Evolutionary conservation across 2,329 filamentous ascomycete genomes (phyloP).

Genomic region (Clarireedia paspali): DNA sequence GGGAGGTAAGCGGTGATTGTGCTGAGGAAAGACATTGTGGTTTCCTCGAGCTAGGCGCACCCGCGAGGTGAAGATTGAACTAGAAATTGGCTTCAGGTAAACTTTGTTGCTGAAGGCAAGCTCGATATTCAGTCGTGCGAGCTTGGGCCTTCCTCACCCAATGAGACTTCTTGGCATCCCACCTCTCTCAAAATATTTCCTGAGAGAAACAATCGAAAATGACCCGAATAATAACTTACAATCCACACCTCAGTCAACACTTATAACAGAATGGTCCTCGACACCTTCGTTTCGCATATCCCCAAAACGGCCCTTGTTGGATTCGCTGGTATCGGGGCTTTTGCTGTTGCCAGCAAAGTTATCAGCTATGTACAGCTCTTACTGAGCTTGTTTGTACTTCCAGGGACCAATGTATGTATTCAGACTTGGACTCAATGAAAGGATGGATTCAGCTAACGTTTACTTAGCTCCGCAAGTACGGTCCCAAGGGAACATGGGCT

Average conservation of each 20-base stretch:
- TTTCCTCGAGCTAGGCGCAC: too few species aligned
- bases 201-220: background rate
- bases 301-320: conserved; percentile 15
- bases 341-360: conserved; percentile 49
- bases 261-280: conserved; percentile 13
- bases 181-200: background rate
- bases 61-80: too few species aligned
- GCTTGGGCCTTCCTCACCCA: background rate
- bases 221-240: background rate
- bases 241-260: background rate
- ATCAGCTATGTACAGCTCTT: conserved; percentile 54
- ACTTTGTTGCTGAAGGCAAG: background rate
- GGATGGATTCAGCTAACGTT: background rate
- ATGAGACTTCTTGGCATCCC: background rate
- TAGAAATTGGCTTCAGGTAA: background rate
- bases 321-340: conserved; percentile 46
- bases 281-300: conserved; percentile 14
- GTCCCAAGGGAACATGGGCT: conserved; percentile 86
- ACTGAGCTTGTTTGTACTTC: conserved; percentile 60
- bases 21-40: conserved; percentile 13
- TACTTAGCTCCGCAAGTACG: conserved; percentile 77
- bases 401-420: conserved; percentile 47
- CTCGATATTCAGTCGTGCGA: background rate
- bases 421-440: background rate
- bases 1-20: conserved; percentile 23